These are phyloP conservation scores for Syzygium aromaticum DNA, from an alignment of 345 rosid species.

Conservation along the genomic window DNA sequence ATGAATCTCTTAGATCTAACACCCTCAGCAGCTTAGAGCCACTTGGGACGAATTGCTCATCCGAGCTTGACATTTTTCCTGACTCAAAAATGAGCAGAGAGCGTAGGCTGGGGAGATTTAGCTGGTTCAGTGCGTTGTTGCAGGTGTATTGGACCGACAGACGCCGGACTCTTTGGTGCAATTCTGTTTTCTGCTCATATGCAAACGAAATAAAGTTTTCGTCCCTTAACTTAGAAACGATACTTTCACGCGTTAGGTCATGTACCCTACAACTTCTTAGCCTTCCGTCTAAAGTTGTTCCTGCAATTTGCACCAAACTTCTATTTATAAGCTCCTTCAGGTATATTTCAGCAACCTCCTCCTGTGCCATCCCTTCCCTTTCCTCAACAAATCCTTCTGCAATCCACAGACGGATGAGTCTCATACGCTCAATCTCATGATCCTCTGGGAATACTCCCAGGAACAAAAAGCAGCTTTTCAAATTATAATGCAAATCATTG, in stretches of 20 bases:
- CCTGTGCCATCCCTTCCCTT: background rate
- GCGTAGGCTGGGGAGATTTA: background rate
- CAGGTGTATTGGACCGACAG: background rate
- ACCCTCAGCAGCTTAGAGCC: background rate
- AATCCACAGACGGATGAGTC: background rate
- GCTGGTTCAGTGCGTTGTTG: accelerated
- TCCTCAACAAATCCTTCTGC: background rate
- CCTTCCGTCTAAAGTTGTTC: accelerated
- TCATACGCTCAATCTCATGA: background rate
- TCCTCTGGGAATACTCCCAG: background rate
- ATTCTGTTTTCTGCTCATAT: background rate
- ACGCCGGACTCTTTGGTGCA: background rate
- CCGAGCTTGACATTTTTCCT: accelerated
- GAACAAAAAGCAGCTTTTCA: background rate
- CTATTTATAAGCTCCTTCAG: background rate
- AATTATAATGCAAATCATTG: background rate
- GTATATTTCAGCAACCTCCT: background rate
- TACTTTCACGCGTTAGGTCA: background rate
- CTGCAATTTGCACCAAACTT: background rate
- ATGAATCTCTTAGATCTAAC: background rate
- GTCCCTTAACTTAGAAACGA: background rate
- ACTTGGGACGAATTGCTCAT: background rate
- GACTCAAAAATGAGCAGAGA: background rate
- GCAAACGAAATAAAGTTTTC: background rate
- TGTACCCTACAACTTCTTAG: background rate